Conservation (phyloP, 345 rosid genomes). For the Brassica napus region DNA sequence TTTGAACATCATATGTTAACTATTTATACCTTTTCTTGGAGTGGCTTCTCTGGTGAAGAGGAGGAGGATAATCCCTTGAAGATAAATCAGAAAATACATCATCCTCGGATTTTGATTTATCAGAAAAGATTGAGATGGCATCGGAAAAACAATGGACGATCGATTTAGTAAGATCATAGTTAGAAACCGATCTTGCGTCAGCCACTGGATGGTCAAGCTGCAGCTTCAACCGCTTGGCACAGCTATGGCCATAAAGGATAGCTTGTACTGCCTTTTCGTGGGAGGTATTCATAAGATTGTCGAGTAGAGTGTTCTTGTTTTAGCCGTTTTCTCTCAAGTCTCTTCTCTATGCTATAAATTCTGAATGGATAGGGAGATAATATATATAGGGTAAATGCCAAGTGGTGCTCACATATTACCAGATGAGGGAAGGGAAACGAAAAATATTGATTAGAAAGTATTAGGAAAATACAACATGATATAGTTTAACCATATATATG, state of each 20-base stretch:
- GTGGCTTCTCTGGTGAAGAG: not conserved
- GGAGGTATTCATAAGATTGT: slow-evolving; percentile 1
- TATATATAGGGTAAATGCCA: not conserved
- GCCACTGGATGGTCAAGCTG: slow-evolving; percentile 23
- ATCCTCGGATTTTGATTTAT: slow-evolving; percentile 1
- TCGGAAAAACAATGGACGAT: slow-evolving; percentile 25
- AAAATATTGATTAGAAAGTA: not conserved
- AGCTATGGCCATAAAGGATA: slow-evolving; percentile 33
- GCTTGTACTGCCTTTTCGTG: slow-evolving; percentile 24
- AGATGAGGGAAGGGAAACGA: not conserved
- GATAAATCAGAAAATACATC: slow-evolving; percentile 4
- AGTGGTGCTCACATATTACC: not conserved
- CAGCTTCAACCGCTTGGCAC: slow-evolving; percentile 30
- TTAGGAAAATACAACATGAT: slow-evolving; percentile 10
- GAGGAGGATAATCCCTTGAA: slow-evolving; percentile 9
- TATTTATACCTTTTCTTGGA: slow-evolving; percentile 36
- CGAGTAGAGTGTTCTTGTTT: slow-evolving; percentile 15
- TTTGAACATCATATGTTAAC: not conserved
- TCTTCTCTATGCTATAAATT: not conserved
- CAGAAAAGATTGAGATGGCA: slow-evolving; percentile 23
- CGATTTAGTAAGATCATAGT: slow-evolving; percentile 31
- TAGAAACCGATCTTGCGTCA: slow-evolving; percentile 9
- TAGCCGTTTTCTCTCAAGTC: not conserved
- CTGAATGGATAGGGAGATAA: slow-evolving; percentile 8
- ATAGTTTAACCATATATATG: not conserved